These are phyloP conservation scores for Mimosa bimucronata DNA, from an alignment of 306 rosid species.

Conservation along the genomic window DNA sequence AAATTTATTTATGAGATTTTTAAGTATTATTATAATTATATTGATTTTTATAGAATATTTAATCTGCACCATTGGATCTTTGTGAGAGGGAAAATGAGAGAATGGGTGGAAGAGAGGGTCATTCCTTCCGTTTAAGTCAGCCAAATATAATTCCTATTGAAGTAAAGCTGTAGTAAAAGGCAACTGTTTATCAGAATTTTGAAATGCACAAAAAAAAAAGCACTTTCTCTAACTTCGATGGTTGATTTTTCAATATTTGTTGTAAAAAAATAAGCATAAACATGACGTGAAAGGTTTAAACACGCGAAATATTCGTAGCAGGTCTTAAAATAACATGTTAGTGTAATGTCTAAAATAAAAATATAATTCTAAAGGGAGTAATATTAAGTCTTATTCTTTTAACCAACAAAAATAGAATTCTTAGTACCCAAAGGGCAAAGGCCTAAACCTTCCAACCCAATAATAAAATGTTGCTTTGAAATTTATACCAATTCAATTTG, in stretches of 20 bases:
- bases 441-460: not conserved
- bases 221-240: not conserved
- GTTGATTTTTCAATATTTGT: not conserved
- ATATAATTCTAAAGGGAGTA: not conserved
- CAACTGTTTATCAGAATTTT: not conserved
- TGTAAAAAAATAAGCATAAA: not conserved
- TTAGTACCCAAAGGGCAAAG: not conserved
- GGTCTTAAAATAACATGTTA: not conserved
- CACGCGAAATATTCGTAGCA: not conserved
- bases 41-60: too few species aligned
- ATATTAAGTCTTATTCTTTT: not conserved
- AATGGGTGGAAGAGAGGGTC: too few species aligned
- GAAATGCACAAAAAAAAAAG: not conserved
- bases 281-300: not conserved
- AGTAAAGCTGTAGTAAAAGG: not conserved
- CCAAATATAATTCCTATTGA: not conserved
- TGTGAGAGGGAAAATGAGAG: too few species aligned
- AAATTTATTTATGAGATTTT: too few species aligned
- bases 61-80: too few species aligned
- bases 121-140: too few species aligned
- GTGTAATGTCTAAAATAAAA: not conserved
- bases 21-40: too few species aligned
- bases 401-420: not conserved
- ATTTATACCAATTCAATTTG: not conserved
- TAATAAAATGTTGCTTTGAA: not conserved